Evolutionary conservation across 495 filamentous ascomycete species (phyloP), one percentile per base, ranked within the genome.

Genomic region (Clavariopsis aquatica): DNA sequence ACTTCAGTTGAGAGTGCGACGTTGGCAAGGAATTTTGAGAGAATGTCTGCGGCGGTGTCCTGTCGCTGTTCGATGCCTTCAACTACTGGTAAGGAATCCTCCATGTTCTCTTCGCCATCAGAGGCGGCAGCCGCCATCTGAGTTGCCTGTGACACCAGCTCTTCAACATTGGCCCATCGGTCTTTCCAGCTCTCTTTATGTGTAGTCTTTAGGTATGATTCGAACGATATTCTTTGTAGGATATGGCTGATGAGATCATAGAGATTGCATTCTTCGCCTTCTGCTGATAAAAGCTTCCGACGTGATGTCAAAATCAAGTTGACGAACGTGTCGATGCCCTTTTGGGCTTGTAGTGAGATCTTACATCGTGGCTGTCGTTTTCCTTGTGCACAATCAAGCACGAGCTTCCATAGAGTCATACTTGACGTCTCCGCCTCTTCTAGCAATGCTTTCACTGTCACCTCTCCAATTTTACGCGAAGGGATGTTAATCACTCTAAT

Each of bases 151-250:
- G 78, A 82, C 61, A 96, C 74, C 20, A 98, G 83, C 72, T 99
- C 95, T 67, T 92, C 85, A 10, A 99, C 86, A 66, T 97, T 99
- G 22, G 89, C 89, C 95, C 93, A 98, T 71, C 91, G 78, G 49
- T 83, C 79, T 60, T 96, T 90, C 56, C 70, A 72, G 72, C 90
- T 85, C 59, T 96, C 92, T 0, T 86, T 82, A 70, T 96, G 85
- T 10, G 81, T 78, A 28, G 82, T 80, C 57, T 86, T 81, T 2
- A 98, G 81, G 66, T 89, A 90, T 7, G 84, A 83, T 69, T 91
- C 80, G 62, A 93, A 92, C 22, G 83, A 79, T 4, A 95, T 78
- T 65, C 88, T 89, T 43, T 86, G 84, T 27, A 95, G 80, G 24
- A 98, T 76, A 63, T 86, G 84, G 47, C 89, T 81, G 22, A 97